A percentile compares a stretch with the other conserved stretches of the same genome.
phyloP scores from a whole-genome alignment of 2,329 filamentous ascomycete species.

The Pseudogymnoascus sp. region DNA sequence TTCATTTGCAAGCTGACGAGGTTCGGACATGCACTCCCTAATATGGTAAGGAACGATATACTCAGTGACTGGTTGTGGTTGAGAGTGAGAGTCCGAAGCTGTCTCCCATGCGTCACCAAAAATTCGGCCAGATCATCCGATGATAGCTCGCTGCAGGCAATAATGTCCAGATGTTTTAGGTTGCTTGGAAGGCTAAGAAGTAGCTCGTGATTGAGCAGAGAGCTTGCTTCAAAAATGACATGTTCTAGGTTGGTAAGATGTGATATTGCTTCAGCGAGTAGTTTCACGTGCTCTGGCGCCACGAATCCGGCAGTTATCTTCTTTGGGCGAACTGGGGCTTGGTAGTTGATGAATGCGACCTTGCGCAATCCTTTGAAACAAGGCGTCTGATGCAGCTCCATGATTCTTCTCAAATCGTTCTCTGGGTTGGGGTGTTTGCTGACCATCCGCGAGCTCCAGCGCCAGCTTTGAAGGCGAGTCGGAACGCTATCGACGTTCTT shows the following conservation, averaged over 20 bases:
- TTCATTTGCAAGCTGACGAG: conserved; percentile 69
- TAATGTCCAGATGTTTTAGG: conserved; percentile 61
- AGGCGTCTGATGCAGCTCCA: conserved; percentile 43
- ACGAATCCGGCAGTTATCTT: conserved; percentile 24
- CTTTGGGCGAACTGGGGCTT: conserved; percentile 39
- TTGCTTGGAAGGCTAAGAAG: conserved; percentile 60
- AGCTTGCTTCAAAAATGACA: conserved; percentile 68
- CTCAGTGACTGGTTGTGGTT: conserved; percentile 74
- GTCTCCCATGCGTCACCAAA: conserved; percentile 56
- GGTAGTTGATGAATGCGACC: conserved; percentile 56
- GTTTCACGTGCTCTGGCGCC: conserved; percentile 32
- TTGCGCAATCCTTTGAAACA: conserved; percentile 50
- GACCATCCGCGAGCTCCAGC: conserved; percentile 51
- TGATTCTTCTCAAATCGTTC: conserved; percentile 32
- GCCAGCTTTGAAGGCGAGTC: conserved; percentile 43
- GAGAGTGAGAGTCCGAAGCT: conserved; percentile 60
- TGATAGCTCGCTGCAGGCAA: conserved; percentile 69
- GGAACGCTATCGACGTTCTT: conserved; percentile 24
- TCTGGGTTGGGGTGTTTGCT: conserved; percentile 38
- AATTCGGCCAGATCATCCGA: conserved; percentile 59
- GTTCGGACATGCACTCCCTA: conserved; percentile 61
- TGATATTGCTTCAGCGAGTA: conserved; percentile 37
- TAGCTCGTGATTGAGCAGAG: conserved; percentile 58
- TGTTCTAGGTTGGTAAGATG: conserved; percentile 56
- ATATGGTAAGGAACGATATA: conserved; percentile 60